phyloP scores from a whole-genome alignment of 345 rosid genomes.

The Arabis hirsuta region DNA sequence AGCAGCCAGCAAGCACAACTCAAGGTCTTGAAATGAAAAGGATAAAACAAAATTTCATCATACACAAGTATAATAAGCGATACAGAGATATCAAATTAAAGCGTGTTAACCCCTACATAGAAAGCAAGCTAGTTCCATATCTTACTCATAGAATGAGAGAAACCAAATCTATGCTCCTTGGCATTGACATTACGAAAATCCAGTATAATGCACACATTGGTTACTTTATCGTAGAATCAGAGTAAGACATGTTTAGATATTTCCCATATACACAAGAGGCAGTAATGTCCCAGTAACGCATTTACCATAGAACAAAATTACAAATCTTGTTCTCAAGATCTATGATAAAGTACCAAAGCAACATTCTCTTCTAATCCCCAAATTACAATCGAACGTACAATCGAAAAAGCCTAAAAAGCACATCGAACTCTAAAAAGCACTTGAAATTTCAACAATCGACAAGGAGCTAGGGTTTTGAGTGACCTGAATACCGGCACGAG shows the following conservation, averaged over 20 bases:
- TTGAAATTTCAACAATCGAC: background rate
- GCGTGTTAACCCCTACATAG: no score
- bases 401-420: background rate
- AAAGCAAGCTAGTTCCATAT: no score
- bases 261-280: background rate
- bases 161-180: background rate
- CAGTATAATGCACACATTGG: background rate
- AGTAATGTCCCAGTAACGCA: background rate
- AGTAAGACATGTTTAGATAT: background rate
- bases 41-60: no score
- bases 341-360: no score
- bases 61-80: no score
- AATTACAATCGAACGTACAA: background rate
- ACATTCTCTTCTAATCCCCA: no score
- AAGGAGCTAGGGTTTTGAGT: background rate
- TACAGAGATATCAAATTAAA: no score
- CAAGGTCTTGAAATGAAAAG: background rate
- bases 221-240: background rate
- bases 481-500: conserved; percentile 97
- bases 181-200: background rate
- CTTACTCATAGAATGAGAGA: background rate
- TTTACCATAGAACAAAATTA: background rate
- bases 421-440: background rate
- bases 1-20: background rate
- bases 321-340: background rate